Percentiles rank a stretch among this genome's conserved stretches.
Evolutionary conservation across 2,329 filamentous ascomycete genomes (phyloP).

Genomic region (Hypoxylon sp.): DNA sequence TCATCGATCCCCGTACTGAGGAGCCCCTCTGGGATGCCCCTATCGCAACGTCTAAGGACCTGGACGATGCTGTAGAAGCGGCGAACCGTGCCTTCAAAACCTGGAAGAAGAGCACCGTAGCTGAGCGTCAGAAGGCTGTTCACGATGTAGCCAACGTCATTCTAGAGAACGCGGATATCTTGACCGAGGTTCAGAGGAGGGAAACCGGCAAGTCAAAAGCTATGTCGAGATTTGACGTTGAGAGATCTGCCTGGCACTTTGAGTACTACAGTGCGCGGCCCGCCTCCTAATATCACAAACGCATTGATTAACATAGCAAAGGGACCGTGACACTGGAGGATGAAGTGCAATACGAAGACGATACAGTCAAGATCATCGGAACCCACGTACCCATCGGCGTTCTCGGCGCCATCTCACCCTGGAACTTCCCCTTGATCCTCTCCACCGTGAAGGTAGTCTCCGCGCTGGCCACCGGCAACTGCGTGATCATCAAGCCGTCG

Average conservation of each 20-base stretch:
- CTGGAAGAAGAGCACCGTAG: conserved; percentile 62
- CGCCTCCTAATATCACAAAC: background rate
- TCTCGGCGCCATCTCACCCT: conserved; percentile 70
- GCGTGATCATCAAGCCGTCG: conserved; percentile 71
- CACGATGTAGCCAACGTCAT: conserved; percentile 60
- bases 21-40: conserved; percentile 63
- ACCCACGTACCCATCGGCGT: conserved; percentile 65
- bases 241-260: conserved; percentile 57
- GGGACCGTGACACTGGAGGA: conserved; percentile 60
- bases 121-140: conserved; percentile 61
- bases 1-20: conserved; percentile 63
- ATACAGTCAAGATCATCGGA: conserved; percentile 59
- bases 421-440: conserved; percentile 70
- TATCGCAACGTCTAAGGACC: conserved; percentile 59
- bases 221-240: conserved; percentile 59
- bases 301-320: conserved; percentile 19
- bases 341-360: conserved; percentile 64
- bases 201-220: conserved; percentile 68
- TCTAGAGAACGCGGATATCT: conserved; percentile 58
- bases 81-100: conserved; percentile 63
- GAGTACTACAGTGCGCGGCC: conserved; percentile 56
- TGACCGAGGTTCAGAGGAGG: conserved; percentile 62
- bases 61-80: conserved; percentile 61
- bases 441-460: conserved; percentile 66
- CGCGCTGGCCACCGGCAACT: conserved; percentile 68